These are phyloP conservation scores for Vinca minor DNA, from an alignment of 257 asterid species.

Conservation along the genomic window DNA sequence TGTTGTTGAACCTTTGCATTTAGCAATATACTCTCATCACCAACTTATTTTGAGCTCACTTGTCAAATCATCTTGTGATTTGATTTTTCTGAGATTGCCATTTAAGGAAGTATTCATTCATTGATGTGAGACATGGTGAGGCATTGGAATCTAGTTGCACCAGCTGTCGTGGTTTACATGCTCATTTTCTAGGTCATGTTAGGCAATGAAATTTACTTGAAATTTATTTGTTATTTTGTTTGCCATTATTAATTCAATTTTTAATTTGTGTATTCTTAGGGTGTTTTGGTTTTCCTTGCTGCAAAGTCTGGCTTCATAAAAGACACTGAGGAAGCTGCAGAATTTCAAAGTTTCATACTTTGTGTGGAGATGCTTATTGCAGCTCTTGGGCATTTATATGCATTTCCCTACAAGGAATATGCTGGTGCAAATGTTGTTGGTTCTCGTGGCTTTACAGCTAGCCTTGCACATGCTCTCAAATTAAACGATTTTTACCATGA, in stretches of 20 bases:
- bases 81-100: neutral
- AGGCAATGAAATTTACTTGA: neutral
- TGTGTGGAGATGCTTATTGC: constrained; percentile 98
- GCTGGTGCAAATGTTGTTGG: constrained; percentile 89
- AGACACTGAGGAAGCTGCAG: constrained; percentile 86
- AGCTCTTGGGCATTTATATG: constrained; percentile 81
- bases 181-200: neutral
- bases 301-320: constrained; percentile 71
- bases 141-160: neutral
- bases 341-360: constrained; percentile 68
- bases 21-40: neutral
- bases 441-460: constrained; percentile 56
- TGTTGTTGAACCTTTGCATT: neutral
- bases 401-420: constrained; percentile 92
- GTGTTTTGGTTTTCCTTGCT: constrained; percentile 91
- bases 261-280: constrained; percentile 35
- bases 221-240: neutral
- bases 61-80: neutral
- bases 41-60: neutral
- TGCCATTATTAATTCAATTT: neutral
- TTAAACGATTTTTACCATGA: constrained; percentile 87
- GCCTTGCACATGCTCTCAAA: constrained; percentile 86
- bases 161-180: neutral
- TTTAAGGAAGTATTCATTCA: neutral
- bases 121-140: neutral